These are phyloP conservation scores for Pneumocystis canis DNA, from an alignment of 1,139 yeast species.

Conservation along the genomic window DNA sequence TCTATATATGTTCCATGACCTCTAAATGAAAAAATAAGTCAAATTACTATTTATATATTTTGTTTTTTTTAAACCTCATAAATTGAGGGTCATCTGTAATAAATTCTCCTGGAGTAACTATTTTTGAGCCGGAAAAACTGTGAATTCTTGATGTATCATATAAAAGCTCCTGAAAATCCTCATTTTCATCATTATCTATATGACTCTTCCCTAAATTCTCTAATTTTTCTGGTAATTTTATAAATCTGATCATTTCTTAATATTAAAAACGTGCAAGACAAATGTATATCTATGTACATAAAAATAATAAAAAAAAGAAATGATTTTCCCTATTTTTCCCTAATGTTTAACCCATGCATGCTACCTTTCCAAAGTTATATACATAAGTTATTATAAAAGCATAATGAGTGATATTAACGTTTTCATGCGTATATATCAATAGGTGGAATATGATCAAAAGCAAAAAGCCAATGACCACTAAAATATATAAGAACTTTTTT, in stretches of 20 bases:
- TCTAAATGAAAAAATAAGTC: constrained; percentile 22
- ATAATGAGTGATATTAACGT: too few relatives aligned
- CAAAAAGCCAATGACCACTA: neutral
- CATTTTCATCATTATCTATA: neutral
- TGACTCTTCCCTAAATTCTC: neutral
- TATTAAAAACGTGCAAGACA: neutral
- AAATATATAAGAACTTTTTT: neutral
- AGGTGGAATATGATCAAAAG: neutral
- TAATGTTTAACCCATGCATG: neutral
- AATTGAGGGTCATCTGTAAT: constrained; percentile 90
- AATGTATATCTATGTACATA: neutral
- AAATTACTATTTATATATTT: neutral
- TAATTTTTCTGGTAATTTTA: neutral
- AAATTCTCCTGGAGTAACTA: constrained; percentile 94
- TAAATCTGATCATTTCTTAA: neutral
- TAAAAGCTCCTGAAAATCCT: neutral
- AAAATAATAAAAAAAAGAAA: neutral
- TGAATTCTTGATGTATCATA: neutral
- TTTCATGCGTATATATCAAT: neutral
- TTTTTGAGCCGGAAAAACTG: constrained; percentile 6
- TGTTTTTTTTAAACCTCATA: constrained; percentile 44
- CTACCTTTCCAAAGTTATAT: neutral
- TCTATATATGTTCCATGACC: constrained; percentile 88
- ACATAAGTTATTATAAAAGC: neutral
- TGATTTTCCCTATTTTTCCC: neutral